phyloP scores from a whole-genome alignment of 768 basidiomycete species.

The Boletus vinaceobasis region DNA sequence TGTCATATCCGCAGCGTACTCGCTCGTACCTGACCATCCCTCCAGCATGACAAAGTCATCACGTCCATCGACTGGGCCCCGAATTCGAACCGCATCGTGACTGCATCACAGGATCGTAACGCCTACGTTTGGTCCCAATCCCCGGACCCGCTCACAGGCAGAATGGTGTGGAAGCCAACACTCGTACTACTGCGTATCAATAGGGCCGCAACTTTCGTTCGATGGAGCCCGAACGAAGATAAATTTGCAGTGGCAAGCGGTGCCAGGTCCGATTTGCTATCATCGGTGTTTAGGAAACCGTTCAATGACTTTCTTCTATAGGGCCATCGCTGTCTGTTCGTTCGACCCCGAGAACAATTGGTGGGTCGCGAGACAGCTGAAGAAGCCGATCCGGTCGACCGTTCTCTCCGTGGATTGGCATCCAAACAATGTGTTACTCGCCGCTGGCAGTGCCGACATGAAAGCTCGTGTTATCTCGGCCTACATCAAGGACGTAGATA shows the following conservation, averaged over 20 bases:
- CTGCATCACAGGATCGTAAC: constrained; percentile 97
- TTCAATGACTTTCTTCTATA: constrained; percentile 25
- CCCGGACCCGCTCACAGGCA: constrained; percentile 68
- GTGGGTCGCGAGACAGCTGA: constrained; percentile 97
- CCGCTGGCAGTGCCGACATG: constrained; percentile 96
- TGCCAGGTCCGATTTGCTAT: constrained; percentile 56
- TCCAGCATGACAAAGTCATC: constrained; percentile 93
- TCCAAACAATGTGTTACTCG: constrained; percentile 96
- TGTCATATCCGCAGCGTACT: neutral
- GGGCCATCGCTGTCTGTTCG: constrained; percentile 93
- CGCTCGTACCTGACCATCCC: neutral
- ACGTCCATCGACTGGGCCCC: constrained; percentile 99
- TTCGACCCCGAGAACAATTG: constrained; percentile 98
- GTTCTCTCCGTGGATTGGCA: constrained; percentile 97
- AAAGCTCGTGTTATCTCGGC: constrained; percentile 97
- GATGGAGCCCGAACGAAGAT: constrained; percentile 97
- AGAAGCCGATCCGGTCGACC: constrained; percentile 96
- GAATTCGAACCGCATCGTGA: constrained; percentile 94
- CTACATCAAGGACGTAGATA: constrained; percentile 97
- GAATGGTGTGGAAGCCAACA: constrained; percentile 86
- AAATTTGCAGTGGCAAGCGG: constrained; percentile 99
- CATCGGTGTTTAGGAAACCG: neutral
- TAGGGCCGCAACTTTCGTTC: constrained; percentile 89
- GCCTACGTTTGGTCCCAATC: constrained; percentile 97
- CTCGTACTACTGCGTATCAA: constrained; percentile 95